Evolutionary conservation across 1,284 basidiomycete genomes (phyloP), one percentile per base, ranked within the genome.

Genomic region (Apiotrichum veenhuisii): DNA sequence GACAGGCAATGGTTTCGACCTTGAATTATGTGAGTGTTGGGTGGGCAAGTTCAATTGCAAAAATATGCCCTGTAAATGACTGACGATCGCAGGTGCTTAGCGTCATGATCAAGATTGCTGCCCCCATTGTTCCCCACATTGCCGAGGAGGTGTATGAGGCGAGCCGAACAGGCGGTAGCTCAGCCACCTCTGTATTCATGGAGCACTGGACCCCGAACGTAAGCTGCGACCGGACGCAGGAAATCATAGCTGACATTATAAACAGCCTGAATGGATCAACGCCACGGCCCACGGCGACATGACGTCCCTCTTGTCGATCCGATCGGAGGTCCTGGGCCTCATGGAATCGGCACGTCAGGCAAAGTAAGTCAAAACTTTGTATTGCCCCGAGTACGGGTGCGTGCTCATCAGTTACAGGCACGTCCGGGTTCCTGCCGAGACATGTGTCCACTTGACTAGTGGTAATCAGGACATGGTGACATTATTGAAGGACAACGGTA

Each of bases 81-180:
- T 43, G 42, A 43, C 23, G 20, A 51, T 5, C 18, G 23, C 67
- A 92, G 89, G 80, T 87, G 37, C 74, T 97, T 50, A 76, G 80
- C 25, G 85, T 84, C 0, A 83, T 93, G 75, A 84, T 84, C 0
- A 82, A 82, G 8, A 82, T 93, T 17, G 79, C 95, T 43, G 90
- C 91, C 0, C 96, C 95, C 0, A 86, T 98, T 27, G 80, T 89
- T 5, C 95, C 96, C 2, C 89, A 96, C 70, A 82, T 98, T 3
- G 89, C 91, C 0, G 94, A 98, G 77, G 95, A 98, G 72, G 84
- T 96, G 48, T 82, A 89, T 65, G 80, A 84, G 45, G 47, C 51
- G 25, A 41, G 33, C 1, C 36, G 36, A 5, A 17, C 37, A 18
- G 14, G 37, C 15, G 25, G 10, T 22, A 38, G 30, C 17, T 27